phyloP scores from a whole-genome alignment of 192 early-diverging fungal species.

The Umbelopsis sp. region DNA sequence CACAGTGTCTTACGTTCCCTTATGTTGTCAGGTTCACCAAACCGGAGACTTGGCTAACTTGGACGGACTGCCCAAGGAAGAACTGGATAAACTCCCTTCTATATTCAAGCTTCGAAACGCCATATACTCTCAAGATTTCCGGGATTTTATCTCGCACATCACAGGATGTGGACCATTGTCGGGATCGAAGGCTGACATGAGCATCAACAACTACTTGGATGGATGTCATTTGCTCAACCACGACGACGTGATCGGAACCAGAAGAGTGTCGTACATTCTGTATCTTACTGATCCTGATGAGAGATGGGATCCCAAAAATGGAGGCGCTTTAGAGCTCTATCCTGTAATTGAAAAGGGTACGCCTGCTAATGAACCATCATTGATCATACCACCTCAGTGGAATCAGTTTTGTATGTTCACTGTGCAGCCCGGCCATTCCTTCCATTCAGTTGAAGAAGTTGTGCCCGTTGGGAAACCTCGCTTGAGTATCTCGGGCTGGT shows the following conservation, averaged over 20 bases:
- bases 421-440: slow-evolving; percentile 77
- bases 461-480: slow-evolving; percentile 54
- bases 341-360: slow-evolving; percentile 61
- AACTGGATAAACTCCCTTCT: slow-evolving; percentile 55
- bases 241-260: slow-evolving; percentile 82
- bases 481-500: slow-evolving; percentile 76
- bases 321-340: slow-evolving; percentile 80
- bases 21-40: slow-evolving; percentile 58
- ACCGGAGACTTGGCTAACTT: slow-evolving; percentile 84
- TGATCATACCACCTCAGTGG: slow-evolving; percentile 63
- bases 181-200: slow-evolving; percentile 71
- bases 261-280: slow-evolving; percentile 76
- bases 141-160: slow-evolving; percentile 63
- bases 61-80: slow-evolving; percentile 67
- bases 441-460: slow-evolving; percentile 83
- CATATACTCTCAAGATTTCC: slow-evolving; percentile 75
- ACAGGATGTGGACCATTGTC: slow-evolving; percentile 74
- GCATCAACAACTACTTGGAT: slow-evolving; percentile 69
- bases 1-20: neutral
- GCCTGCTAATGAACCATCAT: slow-evolving; percentile 63
- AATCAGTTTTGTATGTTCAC: slow-evolving; percentile 82
- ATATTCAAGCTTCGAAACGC: slow-evolving; percentile 70
- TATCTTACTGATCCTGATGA: slow-evolving; percentile 72
- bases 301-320: slow-evolving; percentile 60
- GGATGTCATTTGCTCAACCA: slow-evolving; percentile 80